Conservation (phyloP, 2,329 filamentous ascomycete species). For the Diaporthe amygdali region DNA sequence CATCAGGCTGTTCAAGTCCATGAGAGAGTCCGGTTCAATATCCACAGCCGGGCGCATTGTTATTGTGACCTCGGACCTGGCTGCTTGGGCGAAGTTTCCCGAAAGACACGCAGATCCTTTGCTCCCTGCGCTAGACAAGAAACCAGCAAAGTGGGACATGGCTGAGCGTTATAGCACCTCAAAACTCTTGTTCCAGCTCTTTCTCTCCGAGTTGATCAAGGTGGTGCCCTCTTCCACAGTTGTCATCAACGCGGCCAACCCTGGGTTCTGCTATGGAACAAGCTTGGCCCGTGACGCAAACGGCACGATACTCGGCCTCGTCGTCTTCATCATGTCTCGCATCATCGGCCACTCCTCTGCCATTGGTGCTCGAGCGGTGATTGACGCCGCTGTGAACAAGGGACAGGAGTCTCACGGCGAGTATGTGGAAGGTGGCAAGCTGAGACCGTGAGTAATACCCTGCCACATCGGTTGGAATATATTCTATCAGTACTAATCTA, state of each 20-base stretch:
- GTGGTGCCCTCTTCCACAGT: slow-evolving; percentile 29
- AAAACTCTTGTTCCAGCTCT: slow-evolving; percentile 40
- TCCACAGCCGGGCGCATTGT: background rate
- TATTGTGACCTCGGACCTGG: slow-evolving; percentile 32
- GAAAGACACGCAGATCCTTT: slow-evolving; percentile 26
- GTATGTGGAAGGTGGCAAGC: background rate
- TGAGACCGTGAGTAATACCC: background rate
- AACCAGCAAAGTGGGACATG: slow-evolving; percentile 23
- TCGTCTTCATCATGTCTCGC: background rate
- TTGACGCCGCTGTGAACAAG: background rate
- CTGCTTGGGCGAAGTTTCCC: slow-evolving; percentile 27
- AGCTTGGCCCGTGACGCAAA: background rate
- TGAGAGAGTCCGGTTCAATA: too few species aligned
- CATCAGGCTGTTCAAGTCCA: background rate
- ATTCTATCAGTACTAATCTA: background rate
- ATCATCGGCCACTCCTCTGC: background rate
- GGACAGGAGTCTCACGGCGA: background rate
- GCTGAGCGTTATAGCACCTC: slow-evolving; percentile 25
- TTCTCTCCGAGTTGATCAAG: slow-evolving; percentile 36
- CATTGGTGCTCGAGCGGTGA: background rate
- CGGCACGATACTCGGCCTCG: background rate
- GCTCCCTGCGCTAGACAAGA: slow-evolving; percentile 27
- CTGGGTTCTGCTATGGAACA: slow-evolving; percentile 26
- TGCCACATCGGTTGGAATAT: background rate
- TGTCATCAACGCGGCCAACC: slow-evolving; percentile 29